Conservation (phyloP, 2,329 filamentous ascomycete species). For the Pseudogymnoascus destructans region DNA sequence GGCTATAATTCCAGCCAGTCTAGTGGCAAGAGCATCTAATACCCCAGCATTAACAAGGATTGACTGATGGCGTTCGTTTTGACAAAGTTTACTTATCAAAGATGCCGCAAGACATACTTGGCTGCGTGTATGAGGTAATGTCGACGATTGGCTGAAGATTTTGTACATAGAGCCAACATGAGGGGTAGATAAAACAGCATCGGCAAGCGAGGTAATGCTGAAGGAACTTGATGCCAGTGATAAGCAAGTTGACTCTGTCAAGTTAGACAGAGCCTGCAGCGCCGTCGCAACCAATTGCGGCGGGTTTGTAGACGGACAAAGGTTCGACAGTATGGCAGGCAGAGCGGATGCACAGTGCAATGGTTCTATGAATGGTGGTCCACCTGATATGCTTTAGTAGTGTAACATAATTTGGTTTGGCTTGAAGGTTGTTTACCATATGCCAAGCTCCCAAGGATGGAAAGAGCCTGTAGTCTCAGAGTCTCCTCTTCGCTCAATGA, state of each 20-base stretch:
- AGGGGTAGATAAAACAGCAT: constrained; percentile 49
- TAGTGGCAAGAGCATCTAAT: constrained; percentile 63
- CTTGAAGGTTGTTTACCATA: constrained; percentile 45
- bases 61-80: constrained; percentile 55
- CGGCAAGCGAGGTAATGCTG: constrained; percentile 41
- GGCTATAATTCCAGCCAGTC: constrained; percentile 58
- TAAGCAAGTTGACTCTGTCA: constrained; percentile 46
- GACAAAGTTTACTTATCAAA: constrained; percentile 48
- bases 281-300: constrained; percentile 58
- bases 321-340: constrained; percentile 54
- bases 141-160: constrained; percentile 49
- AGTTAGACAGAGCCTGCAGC: constrained; percentile 58
- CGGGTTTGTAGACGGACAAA: constrained; percentile 53
- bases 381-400: constrained; percentile 40
- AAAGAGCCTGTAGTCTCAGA: constrained; percentile 62
- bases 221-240: constrained; percentile 38
- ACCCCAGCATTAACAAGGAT: constrained; percentile 60
- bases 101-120: constrained; percentile 48
- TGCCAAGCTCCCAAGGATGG: constrained; percentile 74
- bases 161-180: constrained; percentile 49
- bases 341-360: constrained; percentile 56
- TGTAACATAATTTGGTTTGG: not conserved
- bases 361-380: constrained; percentile 63
- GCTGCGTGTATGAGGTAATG: constrained; percentile 40
- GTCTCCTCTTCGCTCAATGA: constrained; percentile 48